Base-by-base conservation (phyloP, 768 basidiomycete genomes). In the Mycena vulgaris region DNA sequence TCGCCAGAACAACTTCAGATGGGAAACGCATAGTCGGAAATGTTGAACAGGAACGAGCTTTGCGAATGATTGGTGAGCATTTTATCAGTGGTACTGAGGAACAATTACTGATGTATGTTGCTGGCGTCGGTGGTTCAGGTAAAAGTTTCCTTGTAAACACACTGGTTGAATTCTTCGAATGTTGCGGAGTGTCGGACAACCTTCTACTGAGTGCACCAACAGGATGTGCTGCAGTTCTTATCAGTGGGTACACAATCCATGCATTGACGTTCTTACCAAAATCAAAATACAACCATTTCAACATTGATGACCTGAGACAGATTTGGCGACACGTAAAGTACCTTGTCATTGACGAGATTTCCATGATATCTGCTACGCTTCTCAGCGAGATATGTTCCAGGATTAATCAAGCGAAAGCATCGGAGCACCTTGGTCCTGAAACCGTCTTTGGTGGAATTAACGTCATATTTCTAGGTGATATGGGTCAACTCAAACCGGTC, bases 171-270 rank as follows among this genome's bases (percentile, higher is more conserved):
- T 64, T 64, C 13, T 64, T 64, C 21, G 27, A 40, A 0, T 27
- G 63, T 0, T 64, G 63, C 23, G 63, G 63, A 1, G 63, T 56
- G 7, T 64, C 63, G 0, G 9, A 56, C 2, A 1, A 8, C 1
- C n/a, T 64, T 37, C 55, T 64, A 52, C n/a, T 64, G 3, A 64
- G 63, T 16, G 63, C 63, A 0, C 63, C 63, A 0, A 64, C 63
- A 0, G 63, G 63, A 25, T 64, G 63, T 27, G 52, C 63, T 1
- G 63, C 63, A 0, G 63, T 64, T 7, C 30, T 64, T 0, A 64
- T 64, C 13, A 21, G 56, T 21, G 63, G 63, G 0, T 64, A 35
- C n/a, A 64, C 53, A 0, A 64, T 64, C 7, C 63, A 64, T 16
- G 63, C 63, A 0, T 13, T 64, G 7, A 64, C 63, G 3, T 64